These are phyloP conservation scores for Fusarium beomiforme DNA, from an alignment of 2,329 filamentous ascomycete genomes.

Conservation along the genomic window DNA sequence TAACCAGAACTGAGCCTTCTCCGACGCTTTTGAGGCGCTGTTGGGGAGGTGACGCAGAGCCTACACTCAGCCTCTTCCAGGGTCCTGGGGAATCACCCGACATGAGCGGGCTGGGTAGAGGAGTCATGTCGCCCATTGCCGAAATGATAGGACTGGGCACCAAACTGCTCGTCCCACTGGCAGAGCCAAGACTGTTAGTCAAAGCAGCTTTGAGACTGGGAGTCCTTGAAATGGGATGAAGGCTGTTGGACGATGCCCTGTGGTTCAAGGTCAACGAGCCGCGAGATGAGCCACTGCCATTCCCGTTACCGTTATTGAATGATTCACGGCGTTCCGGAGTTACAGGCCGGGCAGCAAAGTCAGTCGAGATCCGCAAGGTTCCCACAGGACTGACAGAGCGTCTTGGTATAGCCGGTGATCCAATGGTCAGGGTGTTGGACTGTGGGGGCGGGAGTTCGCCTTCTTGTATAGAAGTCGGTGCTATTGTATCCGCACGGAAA, in stretches of 20 bases:
- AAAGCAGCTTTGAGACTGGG: constrained; percentile 70
- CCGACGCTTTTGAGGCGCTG: constrained; percentile 42
- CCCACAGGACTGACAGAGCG: constrained; percentile 35
- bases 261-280: constrained; percentile 42
- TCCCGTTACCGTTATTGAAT: constrained; percentile 51
- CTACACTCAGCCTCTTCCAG: constrained; percentile 65
- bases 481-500: constrained; percentile 44
- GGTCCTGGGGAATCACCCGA: constrained; percentile 72
- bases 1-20: constrained; percentile 57
- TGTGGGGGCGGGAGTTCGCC: constrained; percentile 32
- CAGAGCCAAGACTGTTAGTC: constrained; percentile 58
- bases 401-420: constrained; percentile 20
- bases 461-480: constrained; percentile 45
- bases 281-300: constrained; percentile 46
- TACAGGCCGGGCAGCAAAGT: constrained; percentile 42
- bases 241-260: constrained; percentile 45
- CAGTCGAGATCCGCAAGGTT: constrained; percentile 53
- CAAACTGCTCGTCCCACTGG: constrained; percentile 70
- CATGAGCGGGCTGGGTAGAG: constrained; percentile 79
- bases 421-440: constrained; percentile 16
- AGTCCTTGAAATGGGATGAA: constrained; percentile 66
- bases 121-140: constrained; percentile 82
- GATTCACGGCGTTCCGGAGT: constrained; percentile 45
- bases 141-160: constrained; percentile 79
- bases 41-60: constrained; percentile 55